A percentile compares a stretch with the other conserved stretches of the same genome.
These are phyloP conservation scores for Penicillium rolfsii DNA, from an alignment of 2,329 filamentous ascomycete genomes.

Conservation along the genomic window DNA sequence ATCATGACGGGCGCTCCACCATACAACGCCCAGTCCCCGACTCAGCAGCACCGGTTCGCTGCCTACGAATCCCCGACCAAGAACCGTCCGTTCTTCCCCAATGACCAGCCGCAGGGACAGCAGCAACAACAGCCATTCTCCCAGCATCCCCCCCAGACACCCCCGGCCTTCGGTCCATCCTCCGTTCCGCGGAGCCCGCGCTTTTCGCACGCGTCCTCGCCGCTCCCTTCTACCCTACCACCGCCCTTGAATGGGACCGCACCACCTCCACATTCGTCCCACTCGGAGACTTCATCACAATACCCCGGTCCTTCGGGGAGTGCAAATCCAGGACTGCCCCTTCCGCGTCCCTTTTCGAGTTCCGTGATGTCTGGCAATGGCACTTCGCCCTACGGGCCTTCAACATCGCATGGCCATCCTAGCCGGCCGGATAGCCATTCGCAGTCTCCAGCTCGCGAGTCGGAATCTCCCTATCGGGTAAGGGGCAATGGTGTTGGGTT, in stretches of 20 bases:
- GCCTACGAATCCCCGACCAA: constrained; percentile 50
- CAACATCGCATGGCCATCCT: constrained; percentile 48
- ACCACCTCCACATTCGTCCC: constrained; percentile 34
- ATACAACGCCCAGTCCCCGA: constrained; percentile 51
- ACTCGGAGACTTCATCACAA: constrained; percentile 40
- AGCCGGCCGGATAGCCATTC: constrained; percentile 42
- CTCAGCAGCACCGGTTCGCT: constrained; percentile 47
- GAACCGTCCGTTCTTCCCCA: constrained; percentile 47
- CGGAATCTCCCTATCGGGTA: constrained; percentile 40
- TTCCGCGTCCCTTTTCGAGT: constrained; percentile 42
- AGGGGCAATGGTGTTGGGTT: constrained; percentile 38
- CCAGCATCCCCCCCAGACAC: constrained; percentile 47
- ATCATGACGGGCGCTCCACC: constrained; percentile 51
- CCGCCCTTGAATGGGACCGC: constrained; percentile 44
- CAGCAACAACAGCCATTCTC: constrained; percentile 38
- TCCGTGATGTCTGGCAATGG: constrained; percentile 42
- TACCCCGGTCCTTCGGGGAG: constrained; percentile 41
- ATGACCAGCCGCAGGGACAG: constrained; percentile 35
- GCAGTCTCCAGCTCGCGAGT: constrained; percentile 48
- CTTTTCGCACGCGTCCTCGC: constrained; percentile 46
- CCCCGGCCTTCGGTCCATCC: constrained; percentile 44
- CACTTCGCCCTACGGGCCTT: constrained; percentile 43
- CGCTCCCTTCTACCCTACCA: constrained; percentile 44
- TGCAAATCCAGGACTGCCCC: constrained; percentile 36
- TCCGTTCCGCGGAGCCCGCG: constrained; percentile 46